These are phyloP conservation scores for Tricholoma sp. DNA, from an alignment of 768 basidiomycete species.

Conservation along the genomic window DNA sequence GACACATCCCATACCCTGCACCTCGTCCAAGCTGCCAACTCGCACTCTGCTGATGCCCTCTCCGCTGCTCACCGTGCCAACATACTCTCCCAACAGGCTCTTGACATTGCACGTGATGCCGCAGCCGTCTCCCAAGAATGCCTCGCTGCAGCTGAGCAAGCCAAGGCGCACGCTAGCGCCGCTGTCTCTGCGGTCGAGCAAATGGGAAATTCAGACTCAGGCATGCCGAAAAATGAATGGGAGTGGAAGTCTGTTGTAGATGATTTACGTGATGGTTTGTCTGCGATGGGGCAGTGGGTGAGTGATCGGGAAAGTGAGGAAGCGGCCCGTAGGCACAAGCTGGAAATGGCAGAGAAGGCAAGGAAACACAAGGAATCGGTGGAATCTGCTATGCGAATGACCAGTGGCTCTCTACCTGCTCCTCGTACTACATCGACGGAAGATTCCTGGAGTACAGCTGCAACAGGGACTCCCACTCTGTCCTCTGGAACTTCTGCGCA, in stretches of 20 bases:
- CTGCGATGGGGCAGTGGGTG: slow-evolving; percentile 12
- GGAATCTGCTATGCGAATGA: slow-evolving; percentile 3
- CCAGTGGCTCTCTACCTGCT: neutral
- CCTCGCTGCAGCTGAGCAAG: slow-evolving; percentile 18
- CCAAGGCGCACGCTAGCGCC: slow-evolving; percentile 17
- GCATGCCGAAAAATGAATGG: slow-evolving; percentile 3
- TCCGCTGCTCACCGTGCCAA: slow-evolving; percentile 22
- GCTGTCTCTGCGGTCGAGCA: slow-evolving; percentile 19
- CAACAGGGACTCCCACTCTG: neutral
- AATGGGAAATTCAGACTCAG: neutral
- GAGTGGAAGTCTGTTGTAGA: slow-evolving; percentile 8
- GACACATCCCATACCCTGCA: slow-evolving; percentile 13
- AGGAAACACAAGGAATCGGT: slow-evolving; percentile 2
- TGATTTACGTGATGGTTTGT: slow-evolving; percentile 14
- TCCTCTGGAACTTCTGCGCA: neutral
- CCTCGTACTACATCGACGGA: neutral
- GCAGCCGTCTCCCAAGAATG: slow-evolving; percentile 22
- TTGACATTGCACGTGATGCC: slow-evolving; percentile 22
- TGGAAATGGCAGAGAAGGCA: slow-evolving; percentile 8
- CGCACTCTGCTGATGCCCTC: slow-evolving; percentile 17
- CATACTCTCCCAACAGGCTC: slow-evolving; percentile 25
- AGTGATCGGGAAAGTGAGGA: slow-evolving; percentile 15
- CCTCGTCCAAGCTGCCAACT: slow-evolving; percentile 19
- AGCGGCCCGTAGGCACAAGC: slow-evolving; percentile 10
- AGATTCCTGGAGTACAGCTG: neutral